phyloP scores from a whole-genome alignment of 306 rosid genomes.

The Biancaea sappan region DNA sequence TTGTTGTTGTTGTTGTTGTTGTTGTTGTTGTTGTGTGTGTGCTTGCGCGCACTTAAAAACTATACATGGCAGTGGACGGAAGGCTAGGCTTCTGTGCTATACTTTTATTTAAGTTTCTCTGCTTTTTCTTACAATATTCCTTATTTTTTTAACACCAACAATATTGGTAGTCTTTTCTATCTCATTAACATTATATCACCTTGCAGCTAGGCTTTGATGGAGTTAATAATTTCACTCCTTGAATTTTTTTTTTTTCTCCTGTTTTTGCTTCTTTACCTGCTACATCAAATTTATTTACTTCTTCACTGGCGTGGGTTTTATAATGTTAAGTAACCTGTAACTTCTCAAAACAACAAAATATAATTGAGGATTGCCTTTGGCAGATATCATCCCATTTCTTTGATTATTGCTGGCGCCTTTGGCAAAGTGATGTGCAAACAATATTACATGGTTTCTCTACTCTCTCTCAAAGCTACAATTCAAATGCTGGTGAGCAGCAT shows the following conservation, averaged over 20 bases:
- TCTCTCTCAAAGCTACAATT: slow-evolving; percentile 63
- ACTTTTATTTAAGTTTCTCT: not conserved
- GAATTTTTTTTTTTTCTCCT: not conserved
- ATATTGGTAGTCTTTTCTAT: not conserved
- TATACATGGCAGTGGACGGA: not conserved
- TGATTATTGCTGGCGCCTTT: slow-evolving; percentile 92
- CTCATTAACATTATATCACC: slow-evolving; percentile 4
- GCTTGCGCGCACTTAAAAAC: too few species aligned
- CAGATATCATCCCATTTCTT: slow-evolving; percentile 94
- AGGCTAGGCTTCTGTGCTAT: slow-evolving; percentile 6
- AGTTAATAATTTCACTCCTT: slow-evolving; percentile 10
- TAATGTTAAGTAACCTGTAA: slow-evolving; percentile 10
- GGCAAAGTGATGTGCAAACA: slow-evolving; percentile 90
- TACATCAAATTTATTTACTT: slow-evolving; percentile 15
- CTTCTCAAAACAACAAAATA: slow-evolving; percentile 12
- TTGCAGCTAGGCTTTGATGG: slow-evolving; percentile 24
- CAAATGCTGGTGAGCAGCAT: slow-evolving; percentile 66
- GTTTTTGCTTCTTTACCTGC: slow-evolving; percentile 4
- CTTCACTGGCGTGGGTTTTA: slow-evolving; percentile 8
- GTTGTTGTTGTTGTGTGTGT: too few species aligned
- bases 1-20: too few species aligned
- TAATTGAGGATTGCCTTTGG: slow-evolving; percentile 42
- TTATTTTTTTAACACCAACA: slow-evolving; percentile 1
- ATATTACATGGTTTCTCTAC: slow-evolving; percentile 79
- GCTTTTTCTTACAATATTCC: not conserved